Base-by-base conservation (phyloP, 1,139 yeast genomes). In the Sugiyamaella xylanicola region DNA sequence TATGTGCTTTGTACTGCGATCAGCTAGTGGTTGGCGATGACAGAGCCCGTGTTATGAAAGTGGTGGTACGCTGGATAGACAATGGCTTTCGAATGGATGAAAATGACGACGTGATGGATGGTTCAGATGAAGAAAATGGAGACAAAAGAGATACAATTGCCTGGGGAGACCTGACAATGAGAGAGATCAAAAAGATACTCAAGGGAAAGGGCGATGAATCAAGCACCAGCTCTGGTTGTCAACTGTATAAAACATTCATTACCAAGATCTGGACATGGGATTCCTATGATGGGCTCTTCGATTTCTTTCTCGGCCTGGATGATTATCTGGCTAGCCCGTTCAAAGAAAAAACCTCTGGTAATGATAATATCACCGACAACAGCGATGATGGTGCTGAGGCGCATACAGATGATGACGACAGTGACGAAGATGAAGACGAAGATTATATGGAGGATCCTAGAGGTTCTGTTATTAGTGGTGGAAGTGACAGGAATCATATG, bases 1-100 rank as follows among this genome's bases (percentile, higher is more conserved):
- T 65, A 9, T 54, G 65, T 39, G 51, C 58, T 48, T 29, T 64
- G 11, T 68, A 67, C 52, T 65, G 68, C 48, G 65, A 63, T 13
- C 61, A 62, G 1, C 22, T 53, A 11, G 59, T 67, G 13, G 58
- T 56, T 15, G 49, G 37, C 16, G 27, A 39, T 3, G 46, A 55
- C 27, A 61, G 58, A 42, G 60, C 63, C 40, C 32, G 37, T 11
- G 56, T 63, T 21, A 64, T 67, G 67, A 54, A 60, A 37, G 51
- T 55, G 22, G 52, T 67, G 1, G 39, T 66, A 21, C 54, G 60
- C 16, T 63, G 60, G 43, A 58, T 67, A 3, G 69, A 67, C 51
- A 60, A 22, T 13, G 21, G 45, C 20, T 3, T 36, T 41, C n/a
- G 36, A 16, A 37, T 17, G 7, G 21, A 16, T 39, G 36, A 9